phyloP scores from a whole-genome alignment of 1,139 yeast species.

The Dujonia santamariae region DNA sequence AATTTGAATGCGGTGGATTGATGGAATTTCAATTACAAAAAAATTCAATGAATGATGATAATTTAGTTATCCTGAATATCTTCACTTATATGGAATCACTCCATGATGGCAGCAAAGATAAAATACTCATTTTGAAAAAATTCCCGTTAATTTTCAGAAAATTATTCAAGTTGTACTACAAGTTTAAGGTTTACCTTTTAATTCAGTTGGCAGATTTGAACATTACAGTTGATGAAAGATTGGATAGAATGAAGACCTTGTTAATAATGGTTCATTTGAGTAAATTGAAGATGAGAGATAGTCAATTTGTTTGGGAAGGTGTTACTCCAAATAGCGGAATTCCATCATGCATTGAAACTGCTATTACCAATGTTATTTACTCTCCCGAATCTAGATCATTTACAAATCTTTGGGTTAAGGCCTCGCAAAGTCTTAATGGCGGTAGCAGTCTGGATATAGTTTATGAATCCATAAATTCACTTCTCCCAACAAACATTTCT shows the following conservation, averaged over 20 bases:
- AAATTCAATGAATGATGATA: slow-evolving; percentile 46
- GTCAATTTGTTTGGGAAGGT: slow-evolving; percentile 50
- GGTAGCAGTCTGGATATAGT: slow-evolving; percentile 8
- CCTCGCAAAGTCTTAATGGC: slow-evolving; percentile 34
- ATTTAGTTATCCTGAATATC: slow-evolving; percentile 62
- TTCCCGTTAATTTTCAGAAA: slow-evolving; percentile 73
- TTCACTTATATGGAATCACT: slow-evolving; percentile 59
- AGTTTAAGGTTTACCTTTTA: slow-evolving; percentile 62
- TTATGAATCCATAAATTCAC: slow-evolving; percentile 30
- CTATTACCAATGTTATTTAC: slow-evolving; percentile 69
- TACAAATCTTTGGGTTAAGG: slow-evolving; percentile 60
- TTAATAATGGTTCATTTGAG: slow-evolving; percentile 66
- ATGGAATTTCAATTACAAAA: slow-evolving; percentile 55
- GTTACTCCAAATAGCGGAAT: slow-evolving; percentile 32
- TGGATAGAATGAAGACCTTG: slow-evolving; percentile 68
- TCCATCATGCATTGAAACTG: slow-evolving; percentile 85
- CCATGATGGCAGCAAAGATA: slow-evolving; percentile 40
- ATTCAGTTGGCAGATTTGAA: slow-evolving; percentile 64
- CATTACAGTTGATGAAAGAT: slow-evolving; percentile 55
- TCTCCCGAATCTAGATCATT: slow-evolving; percentile 78
- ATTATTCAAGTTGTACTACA: slow-evolving; percentile 63
- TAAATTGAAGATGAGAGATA: slow-evolving; percentile 67
- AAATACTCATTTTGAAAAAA: slow-evolving; percentile 42
- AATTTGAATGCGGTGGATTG: slow-evolving; percentile 47
- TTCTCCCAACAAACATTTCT: slow-evolving; percentile 33